Percentiles rank a stretch among this genome's conserved stretches.
Conservation (phyloP, 2,329 filamentous ascomycete species). For the Leptodontidium sp. region DNA sequence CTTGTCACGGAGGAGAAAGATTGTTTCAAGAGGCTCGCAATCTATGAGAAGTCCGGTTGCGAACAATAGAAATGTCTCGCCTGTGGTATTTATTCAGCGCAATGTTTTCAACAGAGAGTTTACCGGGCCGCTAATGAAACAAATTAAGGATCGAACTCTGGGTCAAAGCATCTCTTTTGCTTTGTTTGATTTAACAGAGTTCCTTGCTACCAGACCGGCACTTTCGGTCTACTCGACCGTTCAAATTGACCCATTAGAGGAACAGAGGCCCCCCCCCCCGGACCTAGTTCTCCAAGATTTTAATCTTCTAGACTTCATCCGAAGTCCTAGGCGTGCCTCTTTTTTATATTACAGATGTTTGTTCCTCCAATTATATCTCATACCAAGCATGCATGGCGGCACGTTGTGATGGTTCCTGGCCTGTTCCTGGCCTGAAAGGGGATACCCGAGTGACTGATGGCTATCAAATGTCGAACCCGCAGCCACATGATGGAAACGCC, state of each 20-base stretch:
- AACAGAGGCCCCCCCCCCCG: background rate
- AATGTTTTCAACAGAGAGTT: background rate
- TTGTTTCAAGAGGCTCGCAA: no score
- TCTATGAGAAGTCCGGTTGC: no score
- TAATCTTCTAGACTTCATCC: constrained; percentile 15
- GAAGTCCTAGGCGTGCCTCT: background rate
- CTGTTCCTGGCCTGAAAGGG: background rate
- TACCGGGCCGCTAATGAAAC: background rate
- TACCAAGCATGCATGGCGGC: constrained; percentile 13
- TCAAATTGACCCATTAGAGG: constrained; percentile 1
- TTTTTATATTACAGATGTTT: constrained; percentile 1
- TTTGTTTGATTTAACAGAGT: no score
- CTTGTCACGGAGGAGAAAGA: no score
- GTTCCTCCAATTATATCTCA: constrained; percentile 5
- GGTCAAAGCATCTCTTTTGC: background rate
- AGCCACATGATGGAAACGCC: constrained; percentile 5
- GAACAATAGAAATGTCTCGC: background rate
- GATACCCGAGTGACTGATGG: constrained; percentile 6
- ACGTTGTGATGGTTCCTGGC: constrained; percentile 17
- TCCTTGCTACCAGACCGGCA: background rate
- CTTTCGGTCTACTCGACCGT: background rate
- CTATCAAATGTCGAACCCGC: background rate
- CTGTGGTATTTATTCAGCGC: background rate
- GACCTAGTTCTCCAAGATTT: background rate
- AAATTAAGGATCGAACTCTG: background rate